Evolutionary conservation across 1,139 yeast genomes (phyloP).

Genomic region (Starmera stellimalicola): DNA sequence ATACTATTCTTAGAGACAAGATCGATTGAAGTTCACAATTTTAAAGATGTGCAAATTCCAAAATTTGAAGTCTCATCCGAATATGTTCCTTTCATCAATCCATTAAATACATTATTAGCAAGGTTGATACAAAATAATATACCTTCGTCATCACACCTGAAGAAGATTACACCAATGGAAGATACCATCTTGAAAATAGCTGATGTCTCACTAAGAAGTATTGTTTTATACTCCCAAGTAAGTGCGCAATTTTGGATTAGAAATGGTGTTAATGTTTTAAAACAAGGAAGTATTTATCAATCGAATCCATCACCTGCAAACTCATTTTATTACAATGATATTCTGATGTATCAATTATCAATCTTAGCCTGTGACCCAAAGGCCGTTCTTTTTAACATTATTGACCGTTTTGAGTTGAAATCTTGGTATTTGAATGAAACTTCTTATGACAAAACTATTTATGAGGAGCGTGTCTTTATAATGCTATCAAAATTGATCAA

Average conservation of each 20-base stretch:
- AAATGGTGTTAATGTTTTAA: conserved; percentile 46
- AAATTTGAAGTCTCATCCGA: conserved; percentile 38
- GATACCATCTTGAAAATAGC: conserved; percentile 34
- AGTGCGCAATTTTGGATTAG: conserved; percentile 56
- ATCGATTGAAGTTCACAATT: neutral
- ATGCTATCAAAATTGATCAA: conserved; percentile 45
- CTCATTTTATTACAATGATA: conserved; percentile 34
- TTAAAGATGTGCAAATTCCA: conserved; percentile 3
- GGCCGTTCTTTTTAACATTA: conserved; percentile 35
- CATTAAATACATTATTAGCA: conserved; percentile 40
- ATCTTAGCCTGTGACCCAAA: conserved; percentile 29
- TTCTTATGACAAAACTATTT: conserved; percentile 33
- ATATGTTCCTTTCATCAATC: conserved; percentile 48
- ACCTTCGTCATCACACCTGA: conserved; percentile 12
- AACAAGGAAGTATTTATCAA: conserved; percentile 32
- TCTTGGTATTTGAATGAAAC: conserved; percentile 39
- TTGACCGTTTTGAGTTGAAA: conserved; percentile 54
- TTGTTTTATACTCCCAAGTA: conserved; percentile 48
- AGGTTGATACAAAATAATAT: conserved; percentile 21
- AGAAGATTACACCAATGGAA: conserved; percentile 7
- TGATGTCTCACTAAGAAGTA: conserved; percentile 49
- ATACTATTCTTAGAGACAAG: neutral
- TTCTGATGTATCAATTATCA: conserved; percentile 50
- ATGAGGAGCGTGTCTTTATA: conserved; percentile 46
- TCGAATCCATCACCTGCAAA: conserved; percentile 24